A percentile compares a stretch with the other conserved stretches of the same genome.
Conservation (phyloP, 306 rosid genomes). For the Medicago lupulina region DNA sequence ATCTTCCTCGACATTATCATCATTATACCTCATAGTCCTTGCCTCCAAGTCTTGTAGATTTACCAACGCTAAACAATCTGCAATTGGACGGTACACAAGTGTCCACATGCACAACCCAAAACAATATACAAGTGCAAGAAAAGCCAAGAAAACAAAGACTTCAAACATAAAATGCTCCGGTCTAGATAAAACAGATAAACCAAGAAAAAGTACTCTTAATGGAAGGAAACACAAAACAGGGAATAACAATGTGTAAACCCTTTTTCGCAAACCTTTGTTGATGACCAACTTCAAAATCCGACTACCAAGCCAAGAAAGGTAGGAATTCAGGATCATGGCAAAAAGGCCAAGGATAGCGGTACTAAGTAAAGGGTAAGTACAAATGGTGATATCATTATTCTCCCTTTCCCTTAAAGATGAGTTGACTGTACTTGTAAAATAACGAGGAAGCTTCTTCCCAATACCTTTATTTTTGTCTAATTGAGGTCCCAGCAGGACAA, state of each 20-base stretch:
- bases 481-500: slow-evolving; percentile 70
- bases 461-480: slow-evolving; percentile 50
- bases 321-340: slow-evolving; percentile 71
- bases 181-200: slow-evolving; percentile 74
- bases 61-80: slow-evolving; percentile 86
- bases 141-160: slow-evolving; percentile 88
- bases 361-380: slow-evolving; percentile 92
- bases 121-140: slow-evolving; percentile 82
- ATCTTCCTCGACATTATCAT: slow-evolving; percentile 70
- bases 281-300: slow-evolving; percentile 88
- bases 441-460: slow-evolving; percentile 55
- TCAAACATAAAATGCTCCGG: slow-evolving; percentile 79
- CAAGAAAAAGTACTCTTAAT: slow-evolving; percentile 85
- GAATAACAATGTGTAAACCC: slow-evolving; percentile 81
- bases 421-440: slow-evolving; percentile 62
- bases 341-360: slow-evolving; percentile 79
- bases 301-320: slow-evolving; percentile 93
- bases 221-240: slow-evolving; percentile 92
- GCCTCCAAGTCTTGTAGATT: slow-evolving; percentile 75
- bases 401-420: slow-evolving; percentile 39
- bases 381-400: slow-evolving; percentile 60
- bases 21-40: slow-evolving; percentile 67
- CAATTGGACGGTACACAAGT: slow-evolving; percentile 91
- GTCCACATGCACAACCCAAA: slow-evolving; percentile 82
- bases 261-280: slow-evolving; percentile 91